phyloP scores from a whole-genome alignment of 2,329 filamentous ascomycete species.

The Apiospora kogelbergensis region DNA sequence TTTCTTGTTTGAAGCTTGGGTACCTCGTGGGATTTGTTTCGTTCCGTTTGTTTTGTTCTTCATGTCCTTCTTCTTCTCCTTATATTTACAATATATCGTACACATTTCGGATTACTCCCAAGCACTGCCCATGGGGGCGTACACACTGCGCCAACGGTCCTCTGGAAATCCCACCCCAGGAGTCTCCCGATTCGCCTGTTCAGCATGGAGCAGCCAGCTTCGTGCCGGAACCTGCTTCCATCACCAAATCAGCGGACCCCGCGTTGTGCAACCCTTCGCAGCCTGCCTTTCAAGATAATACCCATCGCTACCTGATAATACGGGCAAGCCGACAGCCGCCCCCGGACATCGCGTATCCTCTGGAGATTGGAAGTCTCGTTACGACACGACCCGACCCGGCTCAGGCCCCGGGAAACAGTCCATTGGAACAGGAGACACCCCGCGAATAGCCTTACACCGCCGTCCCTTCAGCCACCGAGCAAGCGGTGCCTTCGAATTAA shows the following conservation, averaged over 20 bases:
- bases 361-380: background rate
- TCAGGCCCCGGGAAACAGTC: background rate
- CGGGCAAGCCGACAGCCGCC: background rate
- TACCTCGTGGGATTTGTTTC: conserved; percentile 1
- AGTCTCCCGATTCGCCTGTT: background rate
- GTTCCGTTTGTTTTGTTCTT: conserved; percentile 1
- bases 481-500: background rate
- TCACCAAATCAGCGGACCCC: background rate
- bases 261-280: conserved; percentile 2
- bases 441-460: background rate
- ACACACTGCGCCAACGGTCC: background rate
- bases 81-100: conserved; percentile 5
- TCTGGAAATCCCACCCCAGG: background rate
- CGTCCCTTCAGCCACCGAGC: background rate
- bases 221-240: background rate
- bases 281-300: background rate
- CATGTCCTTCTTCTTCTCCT: conserved; percentile 1
- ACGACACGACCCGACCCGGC: background rate
- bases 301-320: background rate
- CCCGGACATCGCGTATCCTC: background rate
- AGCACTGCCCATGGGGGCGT: background rate
- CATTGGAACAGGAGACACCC: background rate
- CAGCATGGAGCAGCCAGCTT: background rate
- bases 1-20: background rate
- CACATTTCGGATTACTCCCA: background rate